Conservation (phyloP, 2,329 filamentous ascomycete genomes). For the Clathrospora elynae region DNA sequence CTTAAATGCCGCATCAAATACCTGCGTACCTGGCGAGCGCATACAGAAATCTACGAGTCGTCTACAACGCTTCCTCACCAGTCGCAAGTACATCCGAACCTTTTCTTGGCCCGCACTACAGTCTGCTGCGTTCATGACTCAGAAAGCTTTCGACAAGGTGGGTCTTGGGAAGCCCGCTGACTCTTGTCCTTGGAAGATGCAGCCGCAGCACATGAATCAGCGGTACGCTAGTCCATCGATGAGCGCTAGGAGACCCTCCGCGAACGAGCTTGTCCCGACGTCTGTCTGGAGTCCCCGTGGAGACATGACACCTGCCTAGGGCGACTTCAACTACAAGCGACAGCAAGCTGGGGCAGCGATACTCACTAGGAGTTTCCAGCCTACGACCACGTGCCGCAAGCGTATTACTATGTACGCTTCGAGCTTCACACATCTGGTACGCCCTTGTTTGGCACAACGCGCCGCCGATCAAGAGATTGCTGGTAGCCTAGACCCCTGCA, state of each 20-base stretch:
- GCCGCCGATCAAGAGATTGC: constrained; percentile 6
- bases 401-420: constrained; percentile 2
- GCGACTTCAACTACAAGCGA: background rate
- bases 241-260: constrained; percentile 5
- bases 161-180: background rate
- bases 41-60: no score
- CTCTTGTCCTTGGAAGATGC: constrained; percentile 5
- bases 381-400: background rate
- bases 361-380: background rate
- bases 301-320: constrained; percentile 6
- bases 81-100: background rate
- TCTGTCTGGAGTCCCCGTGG: constrained; percentile 9
- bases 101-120: background rate
- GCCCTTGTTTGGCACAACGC: constrained; percentile 10
- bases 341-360: background rate
- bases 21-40: no score
- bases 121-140: constrained; percentile 1
- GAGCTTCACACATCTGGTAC: constrained; percentile 2
- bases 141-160: constrained; percentile 10
- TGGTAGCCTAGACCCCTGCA: constrained; percentile 4
- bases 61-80: background rate
- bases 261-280: constrained; percentile 2
- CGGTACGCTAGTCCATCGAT: background rate
- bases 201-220: constrained; percentile 5
- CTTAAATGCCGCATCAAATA: background rate